These are phyloP conservation scores for Gossypium davidsonii DNA, from an alignment of 441 rosid genomes.

Conservation along the genomic window DNA sequence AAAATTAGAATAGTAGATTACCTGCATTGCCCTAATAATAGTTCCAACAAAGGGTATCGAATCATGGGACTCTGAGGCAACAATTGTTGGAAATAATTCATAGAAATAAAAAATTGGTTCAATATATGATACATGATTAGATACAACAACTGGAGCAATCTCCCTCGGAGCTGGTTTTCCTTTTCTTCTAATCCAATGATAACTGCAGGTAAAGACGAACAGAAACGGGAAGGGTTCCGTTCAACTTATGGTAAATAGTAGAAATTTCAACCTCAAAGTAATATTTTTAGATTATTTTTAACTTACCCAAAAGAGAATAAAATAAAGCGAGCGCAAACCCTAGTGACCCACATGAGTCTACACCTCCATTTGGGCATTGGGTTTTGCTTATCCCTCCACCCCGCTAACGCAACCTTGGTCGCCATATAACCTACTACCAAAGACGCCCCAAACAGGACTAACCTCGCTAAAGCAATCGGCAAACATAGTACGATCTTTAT, in stretches of 20 bases:
- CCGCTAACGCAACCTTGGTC: slow-evolving; percentile 60
- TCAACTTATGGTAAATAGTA: not conserved
- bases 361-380: slow-evolving; percentile 89
- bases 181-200: slow-evolving; percentile 89
- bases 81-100: slow-evolving; percentile 89
- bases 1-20: slow-evolving; percentile 12
- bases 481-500: slow-evolving; percentile 58
- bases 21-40: slow-evolving; percentile 99
- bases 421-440: slow-evolving; percentile 59
- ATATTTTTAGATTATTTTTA: not conserved
- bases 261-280: not conserved
- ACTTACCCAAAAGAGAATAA: slow-evolving; percentile 87
- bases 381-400: slow-evolving; percentile 80
- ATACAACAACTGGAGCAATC: slow-evolving; percentile 83
- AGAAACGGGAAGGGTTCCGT: not conserved
- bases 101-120: slow-evolving; percentile 94
- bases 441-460: slow-evolving; percentile 57
- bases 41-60: slow-evolving; percentile 91
- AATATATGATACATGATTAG: slow-evolving; percentile 83
- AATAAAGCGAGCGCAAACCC: slow-evolving; percentile 63
- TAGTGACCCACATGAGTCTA: slow-evolving; percentile 83
- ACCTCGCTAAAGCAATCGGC: slow-evolving; percentile 60
- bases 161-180: slow-evolving; percentile 89
- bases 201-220: slow-evolving; percentile 36
- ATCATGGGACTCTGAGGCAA: slow-evolving; percentile 90